Evolutionary conservation across 192 early-diverging fungal genomes (phyloP).

Genomic region (Coemansia sp.): DNA sequence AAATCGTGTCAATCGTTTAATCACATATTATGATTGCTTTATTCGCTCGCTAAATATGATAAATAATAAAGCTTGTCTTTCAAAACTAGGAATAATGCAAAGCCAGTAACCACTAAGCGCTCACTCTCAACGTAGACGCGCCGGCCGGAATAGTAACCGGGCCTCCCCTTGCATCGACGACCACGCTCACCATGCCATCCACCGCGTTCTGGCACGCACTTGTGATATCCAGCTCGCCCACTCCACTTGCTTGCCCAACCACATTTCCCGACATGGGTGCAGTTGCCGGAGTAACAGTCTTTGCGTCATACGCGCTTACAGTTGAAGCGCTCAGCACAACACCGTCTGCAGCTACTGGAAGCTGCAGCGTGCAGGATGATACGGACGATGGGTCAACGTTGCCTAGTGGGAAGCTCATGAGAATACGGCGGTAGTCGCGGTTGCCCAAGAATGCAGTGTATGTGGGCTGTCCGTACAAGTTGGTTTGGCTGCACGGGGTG

Average conservation of each 20-base stretch:
- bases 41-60: too few species aligned
- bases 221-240: not conserved
- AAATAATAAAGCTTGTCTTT: too few species aligned
- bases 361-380: not conserved
- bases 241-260: not conserved
- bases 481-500: slow-evolving; percentile 18
- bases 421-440: slow-evolving; percentile 26
- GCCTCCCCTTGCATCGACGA: not conserved
- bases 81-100: too few species aligned
- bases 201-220: not conserved
- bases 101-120: not conserved
- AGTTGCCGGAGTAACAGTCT: not conserved
- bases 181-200: not conserved
- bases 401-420: slow-evolving; percentile 25
- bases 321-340: not conserved
- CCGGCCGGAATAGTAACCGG: not conserved
- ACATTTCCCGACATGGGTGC: not conserved
- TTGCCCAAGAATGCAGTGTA: slow-evolving; percentile 37
- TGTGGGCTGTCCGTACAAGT: slow-evolving; percentile 14
- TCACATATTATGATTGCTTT: too few species aligned
- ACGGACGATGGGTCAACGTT: not conserved
- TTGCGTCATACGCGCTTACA: not conserved
- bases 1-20: not conserved
- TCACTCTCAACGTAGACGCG: not conserved
- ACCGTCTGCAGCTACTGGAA: not conserved